These are phyloP conservation scores for Kalmusia sp. DNA, from an alignment of 2,329 filamentous ascomycete genomes.

Conservation along the genomic window DNA sequence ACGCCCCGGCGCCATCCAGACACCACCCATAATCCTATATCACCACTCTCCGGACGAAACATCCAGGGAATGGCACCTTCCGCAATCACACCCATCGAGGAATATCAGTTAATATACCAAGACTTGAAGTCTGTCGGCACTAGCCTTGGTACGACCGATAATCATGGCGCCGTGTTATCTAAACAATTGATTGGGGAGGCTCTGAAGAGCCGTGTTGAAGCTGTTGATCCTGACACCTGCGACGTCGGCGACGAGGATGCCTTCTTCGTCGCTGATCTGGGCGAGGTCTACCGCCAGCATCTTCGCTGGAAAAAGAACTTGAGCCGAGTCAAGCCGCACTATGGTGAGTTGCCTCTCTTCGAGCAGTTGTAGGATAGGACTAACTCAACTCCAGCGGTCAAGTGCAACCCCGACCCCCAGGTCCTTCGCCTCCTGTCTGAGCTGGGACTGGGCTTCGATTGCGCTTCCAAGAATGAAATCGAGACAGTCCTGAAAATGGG, in stretches of 20 bases:
- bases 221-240: slow-evolving; percentile 86
- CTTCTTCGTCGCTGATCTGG: slow-evolving; percentile 97
- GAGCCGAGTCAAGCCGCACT: slow-evolving; percentile 92
- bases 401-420: slow-evolving; percentile 95
- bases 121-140: slow-evolving; percentile 36
- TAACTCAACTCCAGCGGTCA: slow-evolving; percentile 73
- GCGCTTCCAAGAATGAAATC: slow-evolving; percentile 96
- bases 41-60: slow-evolving; percentile 30
- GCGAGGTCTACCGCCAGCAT: slow-evolving; percentile 98
- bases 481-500: slow-evolving; percentile 87
- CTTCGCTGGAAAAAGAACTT: slow-evolving; percentile 97
- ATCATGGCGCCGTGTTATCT: slow-evolving; percentile 61
- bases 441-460: slow-evolving; percentile 95
- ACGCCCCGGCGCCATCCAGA: slow-evolving; percentile 56
- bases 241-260: slow-evolving; percentile 94
- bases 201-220: slow-evolving; percentile 82
- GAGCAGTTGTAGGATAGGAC: slow-evolving; percentile 5
- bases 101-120: slow-evolving; percentile 51
- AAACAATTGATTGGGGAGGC: slow-evolving; percentile 87
- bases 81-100: slow-evolving; percentile 60
- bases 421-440: slow-evolving; percentile 86
- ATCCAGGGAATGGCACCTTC: slow-evolving; percentile 75
- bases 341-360: slow-evolving; percentile 66
- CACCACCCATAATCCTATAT: slow-evolving; percentile 16
- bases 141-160: slow-evolving; percentile 45